Evolutionary conservation across 2,329 filamentous ascomycete species (phyloP).

Genomic region (Claviceps sp.): DNA sequence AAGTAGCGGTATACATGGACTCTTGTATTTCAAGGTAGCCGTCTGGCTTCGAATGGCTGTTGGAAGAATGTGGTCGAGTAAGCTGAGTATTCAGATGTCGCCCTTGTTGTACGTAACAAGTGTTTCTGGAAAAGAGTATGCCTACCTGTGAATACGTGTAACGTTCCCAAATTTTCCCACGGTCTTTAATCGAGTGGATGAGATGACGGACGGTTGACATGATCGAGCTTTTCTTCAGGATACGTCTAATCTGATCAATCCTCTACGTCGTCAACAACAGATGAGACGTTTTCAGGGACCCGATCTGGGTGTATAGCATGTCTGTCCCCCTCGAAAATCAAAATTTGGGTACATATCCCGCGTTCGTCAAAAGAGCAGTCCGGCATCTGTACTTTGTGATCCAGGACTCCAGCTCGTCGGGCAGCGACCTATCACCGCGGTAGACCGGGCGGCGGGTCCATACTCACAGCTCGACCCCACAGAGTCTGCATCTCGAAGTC

Average conservation of each 20-base stretch:
- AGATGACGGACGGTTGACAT: conserved; percentile 34
- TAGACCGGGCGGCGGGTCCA: too few relatives aligned
- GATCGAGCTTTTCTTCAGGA: conserved; percentile 31
- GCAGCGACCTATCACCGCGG: too few relatives aligned
- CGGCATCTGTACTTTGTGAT: too few relatives aligned
- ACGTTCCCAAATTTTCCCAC: conserved; percentile 24
- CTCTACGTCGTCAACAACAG: conserved; percentile 39
- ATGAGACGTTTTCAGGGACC: conserved; percentile 36
- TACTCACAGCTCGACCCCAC: too few relatives aligned
- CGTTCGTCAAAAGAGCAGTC: too few relatives aligned
- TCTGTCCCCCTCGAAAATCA: conserved; percentile 33
- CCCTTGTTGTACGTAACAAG: neutral
- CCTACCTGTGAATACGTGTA: conserved; percentile 27
- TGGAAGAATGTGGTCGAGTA: neutral
- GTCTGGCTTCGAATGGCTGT: conserved; percentile 36
- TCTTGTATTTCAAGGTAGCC: conserved; percentile 38
- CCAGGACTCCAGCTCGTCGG: too few relatives aligned
- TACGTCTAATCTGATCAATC: conserved; percentile 38
- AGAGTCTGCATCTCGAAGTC: too few relatives aligned
- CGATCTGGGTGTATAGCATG: conserved; percentile 36
- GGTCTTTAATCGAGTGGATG: conserved; percentile 30
- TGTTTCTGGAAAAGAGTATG: neutral
- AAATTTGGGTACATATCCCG: conserved; percentile 27
- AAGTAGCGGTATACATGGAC: conserved; percentile 25
- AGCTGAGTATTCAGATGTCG: neutral